Conservation (phyloP, 1,139 yeast species). For the Blastobotrys ciferrii region DNA sequence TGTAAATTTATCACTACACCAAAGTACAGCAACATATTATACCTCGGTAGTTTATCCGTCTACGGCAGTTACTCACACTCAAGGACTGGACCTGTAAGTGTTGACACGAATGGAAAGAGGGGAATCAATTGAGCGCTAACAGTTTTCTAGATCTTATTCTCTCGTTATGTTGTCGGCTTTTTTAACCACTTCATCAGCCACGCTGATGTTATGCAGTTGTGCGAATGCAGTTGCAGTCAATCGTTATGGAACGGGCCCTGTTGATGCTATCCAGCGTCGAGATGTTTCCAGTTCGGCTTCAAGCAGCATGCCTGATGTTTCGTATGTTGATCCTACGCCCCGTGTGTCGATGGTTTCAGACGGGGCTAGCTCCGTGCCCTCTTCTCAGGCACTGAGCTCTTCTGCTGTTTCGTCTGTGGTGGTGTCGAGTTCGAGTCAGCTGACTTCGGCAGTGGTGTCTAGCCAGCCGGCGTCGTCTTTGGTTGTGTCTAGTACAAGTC, state of each 20-base stretch:
- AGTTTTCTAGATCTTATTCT: conserved; percentile 2
- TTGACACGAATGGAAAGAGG: too few species aligned
- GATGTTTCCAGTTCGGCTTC: conserved; percentile 1
- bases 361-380: not conserved
- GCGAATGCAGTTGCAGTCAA: conserved; percentile 1
- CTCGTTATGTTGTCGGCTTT: conserved; percentile 7
- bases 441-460: too few species aligned
- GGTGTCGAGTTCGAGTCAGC: too few species aligned
- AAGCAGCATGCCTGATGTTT: too few species aligned
- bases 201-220: not conserved
- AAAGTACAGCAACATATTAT: not conserved
- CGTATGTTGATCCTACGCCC: not conserved
- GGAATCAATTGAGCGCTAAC: too few species aligned
- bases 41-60: not conserved
- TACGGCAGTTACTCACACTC: not conserved
- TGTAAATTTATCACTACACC: not conserved
- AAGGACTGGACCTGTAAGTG: not conserved
- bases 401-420: not conserved
- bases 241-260: not conserved
- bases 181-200: conserved; percentile 3
- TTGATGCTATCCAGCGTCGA: conserved; percentile 5
- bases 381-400: not conserved
- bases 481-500: too few species aligned
- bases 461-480: too few species aligned
- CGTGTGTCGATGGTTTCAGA: not conserved